Conservation (phyloP, 192 early-diverging fungal species). For the Podochytrium sp. region DNA sequence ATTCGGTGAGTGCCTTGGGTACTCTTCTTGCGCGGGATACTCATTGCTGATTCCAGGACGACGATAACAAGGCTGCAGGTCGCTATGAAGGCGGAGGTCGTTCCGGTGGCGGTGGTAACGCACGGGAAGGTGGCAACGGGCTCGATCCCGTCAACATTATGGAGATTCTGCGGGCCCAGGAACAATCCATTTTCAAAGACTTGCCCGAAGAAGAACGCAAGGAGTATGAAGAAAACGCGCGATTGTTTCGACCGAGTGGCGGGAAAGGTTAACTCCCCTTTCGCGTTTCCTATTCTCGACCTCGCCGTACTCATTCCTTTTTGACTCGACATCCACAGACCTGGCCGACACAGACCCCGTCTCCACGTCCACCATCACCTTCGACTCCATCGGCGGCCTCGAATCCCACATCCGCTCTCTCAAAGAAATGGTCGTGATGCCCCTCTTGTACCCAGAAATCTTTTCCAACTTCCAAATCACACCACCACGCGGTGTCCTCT, state of each 20-base stretch:
- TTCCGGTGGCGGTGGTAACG: not conserved
- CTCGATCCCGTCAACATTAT: slow-evolving; percentile 30
- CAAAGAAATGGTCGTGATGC: slow-evolving; percentile 79
- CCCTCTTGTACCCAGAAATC: slow-evolving; percentile 74
- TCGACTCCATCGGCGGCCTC: slow-evolving; percentile 48
- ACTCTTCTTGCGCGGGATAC: not conserved
- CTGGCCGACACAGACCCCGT: slow-evolving; percentile 33
- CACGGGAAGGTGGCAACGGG: not conserved
- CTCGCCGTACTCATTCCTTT: not conserved
- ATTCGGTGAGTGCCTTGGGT: slow-evolving; percentile 13
- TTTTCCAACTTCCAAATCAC: slow-evolving; percentile 60
- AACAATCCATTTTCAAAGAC: slow-evolving; percentile 26
- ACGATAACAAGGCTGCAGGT: not conserved
- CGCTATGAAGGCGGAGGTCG: slow-evolving; percentile 13
- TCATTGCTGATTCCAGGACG: not conserved
- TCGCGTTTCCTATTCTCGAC: not conserved
- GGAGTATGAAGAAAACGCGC: slow-evolving; percentile 20
- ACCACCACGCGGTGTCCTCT: slow-evolving; percentile 69
- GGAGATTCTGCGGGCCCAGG: slow-evolving; percentile 30
- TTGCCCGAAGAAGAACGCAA: slow-evolving; percentile 28
- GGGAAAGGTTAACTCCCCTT: too few species aligned
- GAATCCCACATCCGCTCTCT: slow-evolving; percentile 62
- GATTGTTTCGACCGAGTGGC: slow-evolving; percentile 20
- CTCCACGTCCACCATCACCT: slow-evolving; percentile 28
- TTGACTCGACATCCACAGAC: slow-evolving; percentile 6